Evolutionary conservation across 768 basidiomycete genomes (phyloP).

Genomic region (Trametes meyenii): DNA sequence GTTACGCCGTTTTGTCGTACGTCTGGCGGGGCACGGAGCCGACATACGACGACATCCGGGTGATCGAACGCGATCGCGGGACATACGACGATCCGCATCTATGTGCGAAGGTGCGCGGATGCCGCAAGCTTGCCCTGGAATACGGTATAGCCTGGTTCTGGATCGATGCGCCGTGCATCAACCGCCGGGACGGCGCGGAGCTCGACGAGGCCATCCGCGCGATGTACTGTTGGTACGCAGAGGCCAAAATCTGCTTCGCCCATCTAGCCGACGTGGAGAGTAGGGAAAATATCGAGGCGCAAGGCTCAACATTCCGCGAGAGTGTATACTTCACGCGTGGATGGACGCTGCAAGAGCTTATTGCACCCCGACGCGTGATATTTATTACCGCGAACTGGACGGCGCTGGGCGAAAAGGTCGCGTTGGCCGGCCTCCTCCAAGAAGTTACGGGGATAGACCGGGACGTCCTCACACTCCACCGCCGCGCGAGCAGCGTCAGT

Average conservation of each 20-base stretch:
- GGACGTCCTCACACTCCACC: neutral
- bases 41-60: neutral
- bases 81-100: neutral
- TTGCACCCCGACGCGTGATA: conserved; percentile 2
- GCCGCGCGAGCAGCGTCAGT: neutral
- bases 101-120: neutral
- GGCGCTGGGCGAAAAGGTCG: neutral
- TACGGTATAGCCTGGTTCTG: conserved; percentile 1
- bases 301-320: neutral
- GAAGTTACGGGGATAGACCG: neutral
- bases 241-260: conserved; percentile 1
- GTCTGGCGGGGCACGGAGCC: neutral
- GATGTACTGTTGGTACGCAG: neutral
- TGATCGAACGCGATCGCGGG: neutral
- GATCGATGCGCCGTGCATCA: conserved; percentile 2
- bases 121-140: neutral
- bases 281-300: no score
- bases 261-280: neutral
- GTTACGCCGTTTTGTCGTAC: neutral
- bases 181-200: neutral
- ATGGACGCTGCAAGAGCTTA: conserved; percentile 15
- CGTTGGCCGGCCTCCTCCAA: neutral
- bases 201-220: conserved; percentile 4
- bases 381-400: conserved; percentile 8
- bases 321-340: conserved; percentile 14